Evolutionary conservation across 2,329 filamentous ascomycete genomes (phyloP).

Genomic region (Aspergillus candidus): DNA sequence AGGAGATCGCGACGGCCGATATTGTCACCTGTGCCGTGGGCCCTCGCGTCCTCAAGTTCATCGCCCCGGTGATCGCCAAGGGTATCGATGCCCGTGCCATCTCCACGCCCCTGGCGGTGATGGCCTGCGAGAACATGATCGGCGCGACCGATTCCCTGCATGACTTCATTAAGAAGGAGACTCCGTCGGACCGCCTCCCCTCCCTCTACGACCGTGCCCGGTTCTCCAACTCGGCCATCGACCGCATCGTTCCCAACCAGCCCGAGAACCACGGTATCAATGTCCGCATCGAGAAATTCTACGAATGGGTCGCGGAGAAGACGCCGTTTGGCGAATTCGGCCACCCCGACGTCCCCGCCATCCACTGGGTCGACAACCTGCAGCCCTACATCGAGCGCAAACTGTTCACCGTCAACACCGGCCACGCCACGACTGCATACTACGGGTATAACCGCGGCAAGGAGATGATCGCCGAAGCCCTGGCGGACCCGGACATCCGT

Average conservation of each 20-base stretch:
- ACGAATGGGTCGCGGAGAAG: constrained; percentile 94
- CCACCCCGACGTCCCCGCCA: constrained; percentile 71
- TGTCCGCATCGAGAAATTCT: constrained; percentile 97
- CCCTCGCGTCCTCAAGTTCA: constrained; percentile 92
- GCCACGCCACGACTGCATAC: constrained; percentile 93
- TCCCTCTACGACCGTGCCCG: constrained; percentile 68
- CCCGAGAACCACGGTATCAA: constrained; percentile 72
- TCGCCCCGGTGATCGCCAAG: constrained; percentile 91
- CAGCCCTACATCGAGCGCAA: constrained; percentile 98
- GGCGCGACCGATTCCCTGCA: constrained; percentile 86
- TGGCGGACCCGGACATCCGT: constrained; percentile 74
- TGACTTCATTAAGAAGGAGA: constrained; percentile 73
- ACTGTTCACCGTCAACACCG: constrained; percentile 98
- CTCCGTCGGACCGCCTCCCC: constrained; percentile 59
- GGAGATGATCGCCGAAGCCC: constrained; percentile 80
- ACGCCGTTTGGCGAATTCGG: constrained; percentile 69
- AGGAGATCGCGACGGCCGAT: constrained; percentile 82
- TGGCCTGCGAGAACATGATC: constrained; percentile 97
- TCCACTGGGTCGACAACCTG: constrained; percentile 89
- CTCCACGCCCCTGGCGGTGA: constrained; percentile 71
- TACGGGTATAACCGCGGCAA: constrained; percentile 84
- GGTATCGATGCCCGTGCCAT: constrained; percentile 71
- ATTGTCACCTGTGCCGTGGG: constrained; percentile 95
- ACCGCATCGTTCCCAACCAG: constrained; percentile 94
- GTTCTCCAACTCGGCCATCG: constrained; percentile 96